Conservation (phyloP, 306 rosid species). For the Dalbergia cultrata region DNA sequence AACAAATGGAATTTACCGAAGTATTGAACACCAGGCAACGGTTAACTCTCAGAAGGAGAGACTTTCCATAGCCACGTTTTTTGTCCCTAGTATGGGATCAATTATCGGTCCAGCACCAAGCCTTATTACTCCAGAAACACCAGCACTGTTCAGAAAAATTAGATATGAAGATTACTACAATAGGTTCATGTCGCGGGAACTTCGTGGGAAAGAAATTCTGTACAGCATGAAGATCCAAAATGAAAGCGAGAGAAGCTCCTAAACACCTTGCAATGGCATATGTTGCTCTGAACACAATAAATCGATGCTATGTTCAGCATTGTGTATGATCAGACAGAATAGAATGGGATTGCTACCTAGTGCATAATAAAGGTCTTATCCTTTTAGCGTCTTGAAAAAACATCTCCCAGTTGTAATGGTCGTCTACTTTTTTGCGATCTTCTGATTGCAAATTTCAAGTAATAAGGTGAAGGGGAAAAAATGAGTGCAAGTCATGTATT, state of each 20-base stretch:
- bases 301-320: no score
- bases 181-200: slow-evolving; percentile 36
- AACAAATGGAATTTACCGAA: slow-evolving; percentile 50
- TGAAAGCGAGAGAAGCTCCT: not conserved
- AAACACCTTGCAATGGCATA: no score
- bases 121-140: slow-evolving; percentile 45
- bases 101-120: slow-evolving; percentile 58
- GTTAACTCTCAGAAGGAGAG: slow-evolving; percentile 58
- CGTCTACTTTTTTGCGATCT: no score
- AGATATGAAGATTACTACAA: slow-evolving; percentile 38
- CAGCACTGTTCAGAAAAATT: slow-evolving; percentile 28
- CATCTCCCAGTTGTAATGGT: no score
- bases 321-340: no score
- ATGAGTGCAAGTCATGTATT: no score
- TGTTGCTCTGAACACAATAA: no score
- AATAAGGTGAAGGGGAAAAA: no score
- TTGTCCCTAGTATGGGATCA: slow-evolving; percentile 32
- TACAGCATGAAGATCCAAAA: slow-evolving; percentile 23
- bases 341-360: no score
- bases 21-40: slow-evolving; percentile 50
- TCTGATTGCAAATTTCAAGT: no score
- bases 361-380: no score
- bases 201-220: slow-evolving; percentile 49
- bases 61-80: slow-evolving; percentile 55
- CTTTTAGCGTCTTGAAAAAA: no score